Conservation (phyloP, 148 eudicot species). For the Beta vulgaris region DNA sequence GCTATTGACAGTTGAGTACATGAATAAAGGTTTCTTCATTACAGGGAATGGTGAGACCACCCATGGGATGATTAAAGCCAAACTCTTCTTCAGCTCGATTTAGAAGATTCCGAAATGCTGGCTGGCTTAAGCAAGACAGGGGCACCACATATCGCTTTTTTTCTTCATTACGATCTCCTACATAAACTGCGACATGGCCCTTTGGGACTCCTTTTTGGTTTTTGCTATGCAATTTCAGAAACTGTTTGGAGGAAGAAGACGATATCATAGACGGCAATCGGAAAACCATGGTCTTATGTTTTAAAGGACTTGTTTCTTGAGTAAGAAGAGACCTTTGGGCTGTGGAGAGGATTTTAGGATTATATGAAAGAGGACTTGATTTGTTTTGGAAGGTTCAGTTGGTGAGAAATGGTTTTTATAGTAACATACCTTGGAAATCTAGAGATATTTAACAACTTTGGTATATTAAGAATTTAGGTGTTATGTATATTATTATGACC, state of each 20-base stretch:
- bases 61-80: slow-evolving; percentile 62
- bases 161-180: slow-evolving; percentile 32
- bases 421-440: slow-evolving; percentile 2
- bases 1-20: slow-evolving; percentile 15
- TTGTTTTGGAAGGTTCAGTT: slow-evolving; percentile 23
- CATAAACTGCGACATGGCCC: slow-evolving; percentile 57
- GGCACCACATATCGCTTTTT: slow-evolving; percentile 49
- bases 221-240: slow-evolving; percentile 29
- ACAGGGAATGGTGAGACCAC: slow-evolving; percentile 59
- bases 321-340: background rate
- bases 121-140: slow-evolving; percentile 48
- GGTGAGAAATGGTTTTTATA: slow-evolving; percentile 20
- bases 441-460: background rate
- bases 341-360: background rate
- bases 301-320: background rate
- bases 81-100: slow-evolving; percentile 50
- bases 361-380: slow-evolving; percentile 6
- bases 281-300: slow-evolving; percentile 35
- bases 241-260: slow-evolving; percentile 32
- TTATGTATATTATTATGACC: slow-evolving; percentile 18
- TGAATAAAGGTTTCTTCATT: slow-evolving; percentile 32
- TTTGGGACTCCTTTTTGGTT: slow-evolving; percentile 40
- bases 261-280: slow-evolving; percentile 35
- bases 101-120: slow-evolving; percentile 46
- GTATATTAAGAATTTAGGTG: background rate